Evolutionary conservation across 306 rosid genomes (phyloP), one percentile per base, ranked within the genome.

Genomic region (Cucumis hystrix): DNA sequence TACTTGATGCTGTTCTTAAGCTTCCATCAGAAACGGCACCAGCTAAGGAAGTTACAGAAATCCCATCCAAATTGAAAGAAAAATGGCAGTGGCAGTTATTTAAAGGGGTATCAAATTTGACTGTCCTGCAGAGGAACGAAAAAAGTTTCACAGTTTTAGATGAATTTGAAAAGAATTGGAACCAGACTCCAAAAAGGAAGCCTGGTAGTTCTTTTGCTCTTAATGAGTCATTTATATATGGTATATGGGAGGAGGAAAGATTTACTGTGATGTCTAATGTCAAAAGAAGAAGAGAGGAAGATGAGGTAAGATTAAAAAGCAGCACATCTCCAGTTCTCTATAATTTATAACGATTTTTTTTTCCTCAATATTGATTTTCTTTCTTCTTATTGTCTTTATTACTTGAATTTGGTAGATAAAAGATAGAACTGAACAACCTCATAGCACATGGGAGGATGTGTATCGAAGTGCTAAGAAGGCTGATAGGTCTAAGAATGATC

Each of bases 191-290:
- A 74, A 86, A 75, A 82, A 79, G 80, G 69, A 86, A 72, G 78
- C 81, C 79, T 20, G 67, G 70, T 77, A 47, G 73, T 23, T 43
- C 75, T 16, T 64, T 61, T 85, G 79, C 87, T 51, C 82, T 75
- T 75, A 65, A 77, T 77, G 90, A 86, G 85, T 71, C 87, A 25
- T 91, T 89, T 85, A 66, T 92, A 71, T 92, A 96, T 68, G 86
- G 86, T 82, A 81, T 96, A 83, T 96, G 99, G 99, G 97, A 86
- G 83, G 99, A 96, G 83, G 97, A 96, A 83, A 92, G 74, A 82
- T 20, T 43, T 21, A 80, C 77, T 63, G 86, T 82, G 83, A 81
- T 82, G 85, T 85, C 83, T 57, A 81, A 80, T 85, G 75, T 83
- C 30, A 88, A 69, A 81, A 88, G 82, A 84, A 89, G 88, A 80